Conservation (phyloP, 148 eudicot species). For the Persicaria tinctoria region DNA sequence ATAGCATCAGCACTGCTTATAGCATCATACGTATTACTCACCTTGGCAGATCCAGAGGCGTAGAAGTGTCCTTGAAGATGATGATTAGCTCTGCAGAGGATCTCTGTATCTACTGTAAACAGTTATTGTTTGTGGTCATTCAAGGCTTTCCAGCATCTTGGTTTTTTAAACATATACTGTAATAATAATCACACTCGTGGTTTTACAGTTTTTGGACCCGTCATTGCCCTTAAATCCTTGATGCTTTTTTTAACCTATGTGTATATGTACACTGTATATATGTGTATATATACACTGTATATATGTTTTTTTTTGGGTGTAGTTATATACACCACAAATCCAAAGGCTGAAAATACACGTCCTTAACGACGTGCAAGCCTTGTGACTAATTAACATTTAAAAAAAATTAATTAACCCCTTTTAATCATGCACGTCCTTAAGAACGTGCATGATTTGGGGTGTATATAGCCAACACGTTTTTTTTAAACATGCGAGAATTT, state of each 20-base stretch:
- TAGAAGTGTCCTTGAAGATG: conserved; percentile 92
- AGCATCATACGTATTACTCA: background rate
- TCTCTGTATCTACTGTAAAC: background rate
- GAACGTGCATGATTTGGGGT: too few relatives aligned
- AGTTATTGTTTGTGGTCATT: background rate
- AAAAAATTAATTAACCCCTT: too few relatives aligned
- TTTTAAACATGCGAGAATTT: too few relatives aligned
- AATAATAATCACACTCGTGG: background rate
- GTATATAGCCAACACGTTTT: too few relatives aligned
- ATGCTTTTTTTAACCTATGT: background rate
- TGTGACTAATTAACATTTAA: too few relatives aligned
- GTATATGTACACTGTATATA: too few relatives aligned
- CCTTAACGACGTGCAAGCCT: too few relatives aligned
- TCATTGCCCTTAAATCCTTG: conserved; percentile 1
- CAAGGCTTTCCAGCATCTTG: background rate
- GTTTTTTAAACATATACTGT: conserved; percentile 9
- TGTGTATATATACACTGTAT: too few relatives aligned
- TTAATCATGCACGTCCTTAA: too few relatives aligned
- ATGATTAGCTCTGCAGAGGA: conserved; percentile 42
- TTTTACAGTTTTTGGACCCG: background rate
- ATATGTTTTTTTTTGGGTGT: too few relatives aligned
- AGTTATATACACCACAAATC: too few relatives aligned
- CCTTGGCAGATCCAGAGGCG: conserved; percentile 86
- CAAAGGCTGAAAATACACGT: too few relatives aligned
- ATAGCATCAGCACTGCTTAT: conserved; percentile 13